Evolutionary conservation across 73 alveolate species (phyloP).

Genomic region (Vitrella brassicaformis): DNA sequence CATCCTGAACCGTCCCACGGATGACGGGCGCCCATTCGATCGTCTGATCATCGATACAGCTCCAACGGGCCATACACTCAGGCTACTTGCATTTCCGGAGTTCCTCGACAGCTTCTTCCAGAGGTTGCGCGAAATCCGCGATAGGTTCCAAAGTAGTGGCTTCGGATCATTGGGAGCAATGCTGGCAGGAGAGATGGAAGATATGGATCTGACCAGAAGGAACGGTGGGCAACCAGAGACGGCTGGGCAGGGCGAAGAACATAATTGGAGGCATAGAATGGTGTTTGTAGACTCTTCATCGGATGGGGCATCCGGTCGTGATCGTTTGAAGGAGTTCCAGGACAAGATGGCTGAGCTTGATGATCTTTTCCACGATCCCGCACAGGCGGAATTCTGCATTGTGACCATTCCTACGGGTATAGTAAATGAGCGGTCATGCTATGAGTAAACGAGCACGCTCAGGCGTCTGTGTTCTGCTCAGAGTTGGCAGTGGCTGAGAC

Average conservation of each 20-base stretch:
- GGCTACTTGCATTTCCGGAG: background rate
- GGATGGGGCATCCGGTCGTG: background rate
- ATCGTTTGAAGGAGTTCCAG: background rate
- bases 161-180: too few species aligned
- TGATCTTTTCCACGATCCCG: background rate
- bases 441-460: too few species aligned
- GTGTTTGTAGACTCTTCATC: too few species aligned
- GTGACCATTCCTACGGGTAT: background rate
- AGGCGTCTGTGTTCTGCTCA: too few species aligned
- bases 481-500: too few species aligned
- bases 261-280: too few species aligned
- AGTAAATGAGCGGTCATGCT: too few species aligned
- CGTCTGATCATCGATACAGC: slow-evolving; percentile 1
- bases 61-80: background rate
- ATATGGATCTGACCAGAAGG: background rate
- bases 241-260: background rate
- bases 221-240: background rate
- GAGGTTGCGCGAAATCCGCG: background rate
- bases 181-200: background rate
- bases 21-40: background rate
- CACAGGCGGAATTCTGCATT: background rate
- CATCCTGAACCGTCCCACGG: background rate
- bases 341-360: background rate
- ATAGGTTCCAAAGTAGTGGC: too few species aligned
- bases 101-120: background rate